Conservation (phyloP, 495 filamentous ascomycete genomes). For the Hyaloscypha hepaticicola region DNA sequence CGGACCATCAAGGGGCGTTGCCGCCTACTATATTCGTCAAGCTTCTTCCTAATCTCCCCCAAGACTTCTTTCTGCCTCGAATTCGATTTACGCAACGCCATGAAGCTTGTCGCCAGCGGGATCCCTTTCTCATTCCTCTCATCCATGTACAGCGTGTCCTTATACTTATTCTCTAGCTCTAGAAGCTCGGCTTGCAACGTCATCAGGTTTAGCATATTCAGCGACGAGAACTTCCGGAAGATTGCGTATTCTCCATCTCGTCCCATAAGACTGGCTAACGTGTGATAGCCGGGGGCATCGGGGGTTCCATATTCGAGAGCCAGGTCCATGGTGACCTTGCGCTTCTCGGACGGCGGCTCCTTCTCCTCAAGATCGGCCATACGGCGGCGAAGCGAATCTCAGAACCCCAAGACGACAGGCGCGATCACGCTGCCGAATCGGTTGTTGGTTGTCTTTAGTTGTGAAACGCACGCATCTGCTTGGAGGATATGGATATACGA, state of each 20-base stretch:
- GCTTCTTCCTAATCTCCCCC: not conserved
- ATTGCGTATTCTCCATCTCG: conserved; percentile 1
- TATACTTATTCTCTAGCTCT: conserved; percentile 1
- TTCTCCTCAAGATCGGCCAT: not conserved
- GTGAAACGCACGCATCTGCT: no score
- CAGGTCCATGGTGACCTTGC: not conserved
- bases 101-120: conserved; percentile 1
- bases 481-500: no score
- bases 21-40: conserved; percentile 3
- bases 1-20: not conserved
- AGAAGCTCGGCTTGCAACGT: not conserved
- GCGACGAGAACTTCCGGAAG: conserved; percentile 4
- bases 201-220: conserved; percentile 4
- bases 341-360: not conserved
- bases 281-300: not conserved
- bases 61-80: not conserved
- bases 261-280: not conserved
- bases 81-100: not conserved
- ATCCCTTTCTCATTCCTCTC: not conserved
- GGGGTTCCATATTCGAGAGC: conserved; percentile 2
- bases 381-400: not conserved
- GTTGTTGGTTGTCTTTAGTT: no score
- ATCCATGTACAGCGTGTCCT: not conserved
- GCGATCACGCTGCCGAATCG: no score
- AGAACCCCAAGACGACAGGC: no score